Evolutionary conservation across 169 alveolate genomes (phyloP), one percentile per base, ranked within the genome.

Genomic region (Plasmodium relictum): DNA sequence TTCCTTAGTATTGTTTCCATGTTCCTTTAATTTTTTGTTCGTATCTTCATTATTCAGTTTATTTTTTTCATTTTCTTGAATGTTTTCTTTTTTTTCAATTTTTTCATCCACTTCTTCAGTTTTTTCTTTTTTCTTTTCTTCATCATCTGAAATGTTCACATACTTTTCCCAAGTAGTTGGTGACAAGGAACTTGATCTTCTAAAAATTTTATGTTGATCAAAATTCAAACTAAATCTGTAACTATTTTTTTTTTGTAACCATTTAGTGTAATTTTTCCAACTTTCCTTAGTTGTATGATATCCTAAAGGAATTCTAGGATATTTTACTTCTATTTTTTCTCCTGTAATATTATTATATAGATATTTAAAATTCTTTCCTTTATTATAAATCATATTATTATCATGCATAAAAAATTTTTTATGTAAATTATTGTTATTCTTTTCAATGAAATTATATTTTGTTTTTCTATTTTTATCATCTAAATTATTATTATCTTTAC

Each of bases 201-300:
- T 66, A 72, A 56, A 83, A 39, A 83, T 83, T 83, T 83, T 83
- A 31, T 83, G 6, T 41, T 83, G 48, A 52, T 83, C 91, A 83
- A 83, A 83, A 9, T 65, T 70, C 10, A 83, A 48, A 69, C 66
- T 59, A 56, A 83, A 83, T 18, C 91, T 66, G 31, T 83, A 83
- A 7, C 68, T 68, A 58, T 83, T 83, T 69, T 83, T 83, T 69
- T 83, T 66, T 69, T 83, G 73, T 73, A 83, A 6, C 91, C 91
- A 83, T 0, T 83, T 24, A 8, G 91, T 83, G 44, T 83, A 83
- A 48, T 26, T 54, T 18, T 68, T 70, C 91, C 91, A 83, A 44
- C 39, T 68, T 18, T 83, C 91, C 52, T 83, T 83, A 16, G 83
- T 70, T 22, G 85, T 59, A 73, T 83, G 85, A 45, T 69, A 70